Conservation (phyloP, 495 filamentous ascomycete species). For the Xylaria intraflava region DNA sequence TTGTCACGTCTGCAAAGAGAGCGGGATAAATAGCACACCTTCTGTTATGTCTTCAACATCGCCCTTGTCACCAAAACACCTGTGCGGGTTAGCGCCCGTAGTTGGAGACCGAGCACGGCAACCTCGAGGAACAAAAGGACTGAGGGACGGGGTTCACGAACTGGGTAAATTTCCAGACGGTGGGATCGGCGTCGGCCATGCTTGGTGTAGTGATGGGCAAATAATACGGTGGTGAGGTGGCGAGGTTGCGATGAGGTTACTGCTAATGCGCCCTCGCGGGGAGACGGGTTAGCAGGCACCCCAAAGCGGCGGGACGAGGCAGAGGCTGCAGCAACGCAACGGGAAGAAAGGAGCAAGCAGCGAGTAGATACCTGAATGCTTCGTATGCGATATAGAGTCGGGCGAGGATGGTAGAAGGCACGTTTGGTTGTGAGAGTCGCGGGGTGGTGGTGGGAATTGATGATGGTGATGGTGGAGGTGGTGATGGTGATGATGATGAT, state of each 20-base stretch:
- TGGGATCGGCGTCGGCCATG: slow-evolving; percentile 96
- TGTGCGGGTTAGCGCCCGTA: slow-evolving; percentile 31
- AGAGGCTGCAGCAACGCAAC: slow-evolving; percentile 6
- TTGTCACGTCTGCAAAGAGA: neutral
- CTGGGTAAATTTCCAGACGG: slow-evolving; percentile 99
- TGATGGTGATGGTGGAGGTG: slow-evolving; percentile 8
- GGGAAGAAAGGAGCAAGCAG: slow-evolving; percentile 6
- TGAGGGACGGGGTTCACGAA: slow-evolving; percentile 50
- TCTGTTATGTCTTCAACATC: slow-evolving; percentile 99
- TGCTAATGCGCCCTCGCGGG: slow-evolving; percentile 20
- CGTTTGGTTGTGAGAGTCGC: slow-evolving; percentile 11
- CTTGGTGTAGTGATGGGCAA: slow-evolving; percentile 32
- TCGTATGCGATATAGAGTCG: slow-evolving; percentile 1
- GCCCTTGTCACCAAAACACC: slow-evolving; percentile 99
- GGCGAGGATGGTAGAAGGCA: slow-evolving; percentile 10
- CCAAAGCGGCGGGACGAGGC: slow-evolving; percentile 16
- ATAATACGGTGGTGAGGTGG: slow-evolving; percentile 6
- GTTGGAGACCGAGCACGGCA: neutral
- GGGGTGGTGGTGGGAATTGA: slow-evolving; percentile 12
- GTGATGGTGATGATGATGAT: slow-evolving; percentile 10
- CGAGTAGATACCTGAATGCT: slow-evolving; percentile 11
- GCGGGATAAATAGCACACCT: slow-evolving; percentile 49
- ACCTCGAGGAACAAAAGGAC: neutral
- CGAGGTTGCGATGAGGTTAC: slow-evolving; percentile 24
- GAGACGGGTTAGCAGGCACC: slow-evolving; percentile 12